Conservation (phyloP, 805 yeast species). For the Candida endomychidarum region DNA sequence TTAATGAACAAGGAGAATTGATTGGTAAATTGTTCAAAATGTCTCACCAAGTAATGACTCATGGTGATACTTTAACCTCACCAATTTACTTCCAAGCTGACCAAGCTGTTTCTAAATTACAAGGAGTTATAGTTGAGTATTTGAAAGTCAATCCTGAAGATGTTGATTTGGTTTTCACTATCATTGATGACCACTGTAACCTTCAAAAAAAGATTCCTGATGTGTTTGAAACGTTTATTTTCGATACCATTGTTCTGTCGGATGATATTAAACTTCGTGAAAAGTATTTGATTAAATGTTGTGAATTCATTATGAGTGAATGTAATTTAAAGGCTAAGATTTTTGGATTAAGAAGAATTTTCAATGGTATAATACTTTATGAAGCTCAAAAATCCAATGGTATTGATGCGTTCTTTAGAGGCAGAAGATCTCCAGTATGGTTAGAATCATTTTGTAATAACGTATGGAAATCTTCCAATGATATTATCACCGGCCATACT, state of each 20-base stretch:
- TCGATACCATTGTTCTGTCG: constrained; percentile 52
- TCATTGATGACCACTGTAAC: constrained; percentile 38
- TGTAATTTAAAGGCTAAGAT: constrained; percentile 54
- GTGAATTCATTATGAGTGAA: constrained; percentile 48
- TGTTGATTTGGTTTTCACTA: constrained; percentile 27
- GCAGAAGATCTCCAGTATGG: constrained; percentile 53
- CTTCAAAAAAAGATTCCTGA: constrained; percentile 48
- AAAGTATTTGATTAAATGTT: constrained; percentile 50
- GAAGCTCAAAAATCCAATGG: constrained; percentile 55
- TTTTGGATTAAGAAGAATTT: constrained; percentile 54
- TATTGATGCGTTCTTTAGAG: constrained; percentile 46
- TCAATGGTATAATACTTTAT: constrained; percentile 63
- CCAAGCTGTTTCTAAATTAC: constrained; percentile 66
- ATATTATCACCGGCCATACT: constrained; percentile 49
- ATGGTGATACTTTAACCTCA: constrained; percentile 49
- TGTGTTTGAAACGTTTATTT: constrained; percentile 56
- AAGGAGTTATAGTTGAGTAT: constrained; percentile 35
- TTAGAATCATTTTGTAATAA: constrained; percentile 56
- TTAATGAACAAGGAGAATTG: constrained; percentile 47
- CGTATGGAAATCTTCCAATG: constrained; percentile 71
- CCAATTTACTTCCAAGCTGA: constrained; percentile 67
- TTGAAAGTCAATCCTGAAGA: constrained; percentile 26
- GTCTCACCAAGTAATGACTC: constrained; percentile 22
- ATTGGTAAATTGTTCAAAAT: constrained; percentile 44
- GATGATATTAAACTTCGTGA: constrained; percentile 47